Base-by-base conservation (phyloP, 2,329 filamentous ascomycete genomes). In the Mollisia scopiformis region DNA sequence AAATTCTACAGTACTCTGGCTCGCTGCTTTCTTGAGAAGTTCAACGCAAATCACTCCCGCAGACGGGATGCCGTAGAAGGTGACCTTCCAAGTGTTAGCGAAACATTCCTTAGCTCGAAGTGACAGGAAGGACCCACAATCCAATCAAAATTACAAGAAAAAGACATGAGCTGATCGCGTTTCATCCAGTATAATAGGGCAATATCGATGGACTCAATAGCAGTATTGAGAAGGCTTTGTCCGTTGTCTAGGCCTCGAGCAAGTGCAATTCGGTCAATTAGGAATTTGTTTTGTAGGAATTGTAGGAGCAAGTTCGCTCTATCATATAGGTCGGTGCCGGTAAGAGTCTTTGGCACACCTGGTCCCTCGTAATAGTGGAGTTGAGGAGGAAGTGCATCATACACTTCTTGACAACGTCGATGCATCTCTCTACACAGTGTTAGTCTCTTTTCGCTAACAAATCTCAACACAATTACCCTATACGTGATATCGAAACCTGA, bases 41-140 rank as follows among this genome's bases (percentile, higher is more conserved):
- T 73, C 68, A 13, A 73, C 62, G 51, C 68, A 71, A 11, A 72
- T 66, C 1, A 71, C 68, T 2, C 70, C 71, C 1, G 66, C 68
- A n/a, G 66, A 55, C 1, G 70, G 69, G 23, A 72, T 66, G 4
- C 69, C 70, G 52, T 69, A 71, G 50, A 61, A 68, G 11, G 43
- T 47, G 21, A 47, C 43, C 43, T 47, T 13, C 16, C 23, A 28
- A 27, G 23, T 47, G 23, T 47, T n/a, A 47, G 25, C 28, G 59
- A n/a, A n/a, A n/a, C n/a, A n/a, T 63, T 31, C 63, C 60, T 63
- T 63, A 30, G 27, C n/a, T 5, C 7, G 2, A 30, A 30, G 7
- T 30, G n/a, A n/a, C n/a, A n/a, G n/a, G n/a, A n/a, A 21, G 16
- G 23, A 66, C 67, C 35, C 52, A 72, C 68, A 60, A 71, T 66